Base-by-base conservation (phyloP, 768 basidiomycete species). In the Lanmaoa pseudosensibilis region DNA sequence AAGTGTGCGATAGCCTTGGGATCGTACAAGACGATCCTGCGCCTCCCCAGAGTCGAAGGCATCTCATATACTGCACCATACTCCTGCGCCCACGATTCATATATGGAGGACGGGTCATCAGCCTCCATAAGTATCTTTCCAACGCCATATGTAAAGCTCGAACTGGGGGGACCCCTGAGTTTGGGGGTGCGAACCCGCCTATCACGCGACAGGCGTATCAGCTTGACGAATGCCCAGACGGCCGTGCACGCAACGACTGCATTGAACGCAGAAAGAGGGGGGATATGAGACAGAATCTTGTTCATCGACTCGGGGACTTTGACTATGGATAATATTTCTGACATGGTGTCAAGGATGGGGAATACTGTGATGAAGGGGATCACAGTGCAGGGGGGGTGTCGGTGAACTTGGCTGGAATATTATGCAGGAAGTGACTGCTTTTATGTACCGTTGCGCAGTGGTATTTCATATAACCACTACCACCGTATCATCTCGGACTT, bases 21-120 rank as follows among this genome's bases (percentile, higher is more conserved):
- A 58, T 83, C 82, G 43, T 73, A 70, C 44, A 68, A n/a, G 19
- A 68, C 15, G 33, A 68, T 46, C 21, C 37, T 55, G 8, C 38
- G 52, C 1, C 13, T 15, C 3, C 66, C 60, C 19, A 68, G 34
- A 11, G 60, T 45, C 13, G 57, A 40, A 3, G 67, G 62, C 1
- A 58, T 12, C 18, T 56, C 43, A 9, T 57, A 68, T 3, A 37
- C 64, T 0, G 41, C 19, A 3, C 67, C 67, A 38, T 65, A 67
- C 32, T 53, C 59, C 13, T 32, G 34, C 0, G 64, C 67, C 67
- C 67, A 68, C 1, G 46, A 18, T 40, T 67, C 67, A 23, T 63
- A 67, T 0, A 63, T 37, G 12, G 58, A 44, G 0, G 49, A 55
- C 0, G 57, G 34, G 23, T 67, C 62, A 1, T 40, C 21, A 0